Base-by-base conservation (phyloP, 805 yeast species). In the Teunomyces atbi region DNA sequence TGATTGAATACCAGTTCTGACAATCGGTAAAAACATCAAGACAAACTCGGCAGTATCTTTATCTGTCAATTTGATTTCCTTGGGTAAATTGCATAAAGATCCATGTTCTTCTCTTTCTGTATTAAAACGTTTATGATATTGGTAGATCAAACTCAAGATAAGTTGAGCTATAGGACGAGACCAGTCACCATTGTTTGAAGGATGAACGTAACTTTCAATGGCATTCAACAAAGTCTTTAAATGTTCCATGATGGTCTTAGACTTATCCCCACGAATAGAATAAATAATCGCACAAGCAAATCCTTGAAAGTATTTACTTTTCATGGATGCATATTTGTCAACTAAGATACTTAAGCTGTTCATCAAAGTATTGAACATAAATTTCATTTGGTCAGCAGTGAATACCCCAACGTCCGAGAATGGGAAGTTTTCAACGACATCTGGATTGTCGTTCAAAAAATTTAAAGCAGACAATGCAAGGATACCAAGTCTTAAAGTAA, bases 171-270 rank as follows among this genome's bases (percentile, higher is more conserved):
- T 78, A 4, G 83, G 69, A 21, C 76, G 65, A 0, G 96, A 78
- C 97, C 98, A 91, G n/a, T 77, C 76, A 0, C 97, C 98, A n/a
- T 74, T 64, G 61, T 91, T 91, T 0, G 98, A 90, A 5, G 99
- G 99, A 62, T 94, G 97, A 3, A 83, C 83, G 64, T 84, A 88
- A 15, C 96, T 87, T 50, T 80, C 84, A 5, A 90, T 70, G 0
- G 96, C 81, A 45, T 82, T 81, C n/a, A 86, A 55, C 21, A 87
- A 68, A 0, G 81, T 74, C 18, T 71, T 69, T 4, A 91, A 57
- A 41, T 76, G 69, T 13, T 73, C 78, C 53, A 84, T 60, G 18
- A 83, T 72, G 1, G 64, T 75, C 10, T 67, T 54, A 0, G 74
- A 69, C 30, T 60, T 54, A 3, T 74, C 64, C 0, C 88, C 84